Conservation (phyloP, 1,284 basidiomycete genomes). For the Cutaneotrichosporon sp. region DNA sequence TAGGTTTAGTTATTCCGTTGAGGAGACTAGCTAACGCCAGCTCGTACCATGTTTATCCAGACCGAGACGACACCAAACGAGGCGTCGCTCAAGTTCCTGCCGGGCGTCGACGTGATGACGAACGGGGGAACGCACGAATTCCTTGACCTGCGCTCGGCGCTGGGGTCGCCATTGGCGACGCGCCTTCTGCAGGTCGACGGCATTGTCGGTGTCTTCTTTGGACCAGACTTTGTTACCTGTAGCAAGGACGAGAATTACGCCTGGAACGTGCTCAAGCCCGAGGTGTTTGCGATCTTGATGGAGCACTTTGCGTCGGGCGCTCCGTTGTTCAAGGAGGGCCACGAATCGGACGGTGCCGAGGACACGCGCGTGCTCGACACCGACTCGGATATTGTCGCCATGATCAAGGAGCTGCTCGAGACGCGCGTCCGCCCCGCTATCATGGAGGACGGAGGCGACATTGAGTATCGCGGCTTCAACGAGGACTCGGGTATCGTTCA, state of each 20-base stretch:
- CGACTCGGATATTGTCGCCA: conserved; percentile 94
- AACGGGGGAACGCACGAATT: conserved; percentile 84
- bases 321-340: conserved; percentile 67
- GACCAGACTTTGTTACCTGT: conserved; percentile 96
- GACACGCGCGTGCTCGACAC: conserved; percentile 95
- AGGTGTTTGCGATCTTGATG: conserved; percentile 96
- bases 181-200: conserved; percentile 90
- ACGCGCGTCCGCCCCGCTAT: conserved; percentile 93
- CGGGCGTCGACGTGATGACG: conserved; percentile 81
- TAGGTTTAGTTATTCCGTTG: not conserved
- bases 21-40: conserved; percentile 51
- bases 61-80: conserved; percentile 97
- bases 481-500: conserved; percentile 55
- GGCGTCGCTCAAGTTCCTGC: conserved; percentile 96
- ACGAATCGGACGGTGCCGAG: conserved; percentile 75
- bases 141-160: conserved; percentile 75
- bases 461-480: conserved; percentile 54
- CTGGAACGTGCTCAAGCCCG: conserved; percentile 94
- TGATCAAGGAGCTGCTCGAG: conserved; percentile 97
- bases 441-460: conserved; percentile 60
- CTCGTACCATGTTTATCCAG: conserved; percentile 90
- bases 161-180: conserved; percentile 83
- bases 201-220: conserved; percentile 83
- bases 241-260: conserved; percentile 79
- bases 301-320: conserved; percentile 90